Percentiles rank a stretch among this genome's conserved stretches.
These are phyloP conservation scores for Neopestalotiopsis rosae DNA, from an alignment of 2,329 filamentous ascomycete species.

Conservation along the genomic window DNA sequence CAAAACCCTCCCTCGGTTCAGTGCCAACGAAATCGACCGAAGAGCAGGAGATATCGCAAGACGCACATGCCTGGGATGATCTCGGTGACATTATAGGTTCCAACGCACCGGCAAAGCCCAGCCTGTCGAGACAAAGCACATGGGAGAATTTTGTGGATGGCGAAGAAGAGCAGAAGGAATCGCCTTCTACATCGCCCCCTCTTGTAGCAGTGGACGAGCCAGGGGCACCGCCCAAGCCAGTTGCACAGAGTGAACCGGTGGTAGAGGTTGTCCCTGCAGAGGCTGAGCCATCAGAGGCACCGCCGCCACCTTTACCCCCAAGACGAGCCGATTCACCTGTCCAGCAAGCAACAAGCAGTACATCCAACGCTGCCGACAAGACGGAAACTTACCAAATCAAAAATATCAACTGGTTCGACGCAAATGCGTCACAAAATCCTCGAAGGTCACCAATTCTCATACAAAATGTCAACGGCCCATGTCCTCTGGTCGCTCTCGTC, in stretches of 20 bases:
- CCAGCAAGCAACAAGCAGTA: slow-evolving; percentile 46
- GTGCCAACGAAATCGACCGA: slow-evolving; percentile 30
- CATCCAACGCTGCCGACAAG: slow-evolving; percentile 45
- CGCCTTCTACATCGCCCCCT: slow-evolving; percentile 13
- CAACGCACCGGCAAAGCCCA: slow-evolving; percentile 38
- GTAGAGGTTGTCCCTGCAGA: neutral
- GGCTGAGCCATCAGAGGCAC: neutral
- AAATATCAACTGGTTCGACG: slow-evolving; percentile 84
- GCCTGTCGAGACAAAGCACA: slow-evolving; percentile 41
- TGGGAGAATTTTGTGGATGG: slow-evolving; percentile 43
- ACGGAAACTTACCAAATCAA: slow-evolving; percentile 91
- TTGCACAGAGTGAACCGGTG: neutral
- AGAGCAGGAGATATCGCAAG: slow-evolving; percentile 42
- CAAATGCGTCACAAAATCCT: slow-evolving; percentile 61
- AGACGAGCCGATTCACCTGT: slow-evolving; percentile 32
- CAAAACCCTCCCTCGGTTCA: slow-evolving; percentile 31
- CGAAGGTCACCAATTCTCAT: slow-evolving; percentile 86
- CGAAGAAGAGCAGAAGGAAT: slow-evolving; percentile 27
- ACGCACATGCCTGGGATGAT: slow-evolving; percentile 58
- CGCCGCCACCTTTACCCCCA: slow-evolving; percentile 46
- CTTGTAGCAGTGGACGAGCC: neutral
- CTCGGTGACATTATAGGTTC: slow-evolving; percentile 52
- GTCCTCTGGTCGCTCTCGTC: slow-evolving; percentile 88
- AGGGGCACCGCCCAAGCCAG: neutral
- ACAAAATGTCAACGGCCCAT: slow-evolving; percentile 94